These are phyloP conservation scores for Ensete ventricosum DNA, from an alignment of 176 grass and related monocot genomes.

Conservation along the genomic window DNA sequence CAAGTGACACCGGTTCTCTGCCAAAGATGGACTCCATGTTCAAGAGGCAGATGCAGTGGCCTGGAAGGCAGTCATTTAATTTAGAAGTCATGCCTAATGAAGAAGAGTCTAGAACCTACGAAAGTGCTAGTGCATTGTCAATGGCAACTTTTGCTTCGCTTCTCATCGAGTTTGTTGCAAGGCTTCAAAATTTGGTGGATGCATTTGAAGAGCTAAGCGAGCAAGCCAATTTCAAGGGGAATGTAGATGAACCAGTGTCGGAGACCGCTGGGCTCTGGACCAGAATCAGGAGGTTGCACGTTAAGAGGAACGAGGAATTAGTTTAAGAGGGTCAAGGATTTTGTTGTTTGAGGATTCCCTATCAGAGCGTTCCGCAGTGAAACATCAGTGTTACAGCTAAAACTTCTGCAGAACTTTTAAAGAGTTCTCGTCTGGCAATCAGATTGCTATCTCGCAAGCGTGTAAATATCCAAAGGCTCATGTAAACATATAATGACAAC, in stretches of 20 bases:
- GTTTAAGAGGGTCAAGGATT: background rate
- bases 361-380: too few species aligned
- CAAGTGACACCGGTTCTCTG: slow-evolving; percentile 40
- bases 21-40: slow-evolving; percentile 33
- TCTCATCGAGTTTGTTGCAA: slow-evolving; percentile 84
- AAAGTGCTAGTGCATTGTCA: slow-evolving; percentile 92
- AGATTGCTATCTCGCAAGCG: too few species aligned
- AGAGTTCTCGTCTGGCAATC: too few species aligned
- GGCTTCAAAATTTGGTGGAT: slow-evolving; percentile 86
- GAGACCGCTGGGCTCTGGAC: slow-evolving; percentile 23
- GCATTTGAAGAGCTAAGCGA: slow-evolving; percentile 80
- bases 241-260: slow-evolving; percentile 44
- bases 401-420: too few species aligned
- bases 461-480: too few species aligned
- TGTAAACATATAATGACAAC: too few species aligned
- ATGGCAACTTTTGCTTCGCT: slow-evolving; percentile 83
- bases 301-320: background rate
- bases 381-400: too few species aligned
- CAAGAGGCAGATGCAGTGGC: slow-evolving; percentile 45
- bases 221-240: slow-evolving; percentile 67
- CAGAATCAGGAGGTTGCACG: slow-evolving; percentile 18
- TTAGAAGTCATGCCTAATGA: slow-evolving; percentile 34
- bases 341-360: background rate
- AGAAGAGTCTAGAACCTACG: slow-evolving; percentile 65
- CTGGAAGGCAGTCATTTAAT: slow-evolving; percentile 60